Conservation (phyloP, 2,329 filamentous ascomycete species). For the Trichothecium sympodiale region DNA sequence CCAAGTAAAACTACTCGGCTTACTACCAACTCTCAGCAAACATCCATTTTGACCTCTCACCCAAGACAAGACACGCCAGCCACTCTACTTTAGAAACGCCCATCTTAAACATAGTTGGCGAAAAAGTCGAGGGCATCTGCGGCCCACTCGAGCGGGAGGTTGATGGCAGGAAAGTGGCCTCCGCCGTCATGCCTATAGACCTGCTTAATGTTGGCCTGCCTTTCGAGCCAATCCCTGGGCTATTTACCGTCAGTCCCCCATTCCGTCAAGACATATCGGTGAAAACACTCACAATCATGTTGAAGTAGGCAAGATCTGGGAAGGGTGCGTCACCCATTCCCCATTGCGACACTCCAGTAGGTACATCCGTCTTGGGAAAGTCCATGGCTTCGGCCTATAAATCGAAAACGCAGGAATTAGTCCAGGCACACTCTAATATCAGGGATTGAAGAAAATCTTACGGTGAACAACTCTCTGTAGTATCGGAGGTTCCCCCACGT, state of each 20-base stretch:
- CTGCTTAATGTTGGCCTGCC: neutral
- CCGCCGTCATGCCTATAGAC: slow-evolving; percentile 1
- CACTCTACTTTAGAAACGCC: too few species aligned
- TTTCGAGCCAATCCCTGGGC: slow-evolving; percentile 1
- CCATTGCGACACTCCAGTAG: slow-evolving; percentile 4
- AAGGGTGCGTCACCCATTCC: neutral
- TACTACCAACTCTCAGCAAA: too few species aligned
- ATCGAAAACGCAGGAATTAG: too few species aligned
- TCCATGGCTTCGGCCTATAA: slow-evolving; percentile 1
- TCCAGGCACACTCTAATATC: too few species aligned
- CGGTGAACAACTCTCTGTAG: slow-evolving; percentile 5
- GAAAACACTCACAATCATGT: neutral
- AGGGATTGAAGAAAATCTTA: neutral
- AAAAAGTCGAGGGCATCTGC: slow-evolving; percentile 4
- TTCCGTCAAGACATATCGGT: too few species aligned
- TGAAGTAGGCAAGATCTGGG: neutral
- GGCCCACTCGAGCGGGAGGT: slow-evolving; percentile 3
- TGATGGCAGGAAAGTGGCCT: slow-evolving; percentile 6
- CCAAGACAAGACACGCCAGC: too few species aligned
- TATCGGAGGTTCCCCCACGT: slow-evolving; percentile 4
- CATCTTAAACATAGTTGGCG: neutral
- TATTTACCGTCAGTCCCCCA: too few species aligned
- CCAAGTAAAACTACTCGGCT: too few species aligned
- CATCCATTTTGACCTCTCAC: too few species aligned
- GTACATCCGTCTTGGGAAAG: slow-evolving; percentile 1